Conservation (phyloP, 2,329 filamentous ascomycete genomes). For the Didymella pinodella region DNA sequence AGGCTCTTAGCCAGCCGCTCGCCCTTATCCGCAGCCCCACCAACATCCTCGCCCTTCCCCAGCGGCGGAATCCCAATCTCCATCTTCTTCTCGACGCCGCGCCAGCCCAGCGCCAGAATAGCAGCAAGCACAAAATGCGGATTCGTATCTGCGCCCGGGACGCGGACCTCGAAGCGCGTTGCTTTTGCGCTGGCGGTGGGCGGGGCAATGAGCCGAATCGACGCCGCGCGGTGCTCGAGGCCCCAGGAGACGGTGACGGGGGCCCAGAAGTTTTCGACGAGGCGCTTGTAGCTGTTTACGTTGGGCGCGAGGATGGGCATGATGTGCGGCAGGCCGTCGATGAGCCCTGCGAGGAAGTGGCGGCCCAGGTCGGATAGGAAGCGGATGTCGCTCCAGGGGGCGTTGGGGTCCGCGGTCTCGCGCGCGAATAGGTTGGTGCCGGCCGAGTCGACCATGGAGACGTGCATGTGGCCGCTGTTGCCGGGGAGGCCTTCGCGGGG, state of each 20-base stretch:
- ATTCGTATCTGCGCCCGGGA: slow-evolving; percentile 93
- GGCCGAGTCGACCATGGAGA: slow-evolving; percentile 82
- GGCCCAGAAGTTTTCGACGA: slow-evolving; percentile 99
- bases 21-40: slow-evolving; percentile 74
- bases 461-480: slow-evolving; percentile 95
- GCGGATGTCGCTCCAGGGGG: slow-evolving; percentile 67
- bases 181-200: slow-evolving; percentile 84
- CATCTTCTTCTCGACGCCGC: slow-evolving; percentile 91
- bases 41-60: slow-evolving; percentile 83
- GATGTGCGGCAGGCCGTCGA: slow-evolving; percentile 88
- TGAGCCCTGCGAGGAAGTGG: slow-evolving; percentile 89
- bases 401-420: slow-evolving; percentile 72
- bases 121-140: slow-evolving; percentile 86
- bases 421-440: slow-evolving; percentile 86
- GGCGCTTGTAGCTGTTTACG: slow-evolving; percentile 95
- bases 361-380: slow-evolving; percentile 86
- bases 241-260: slow-evolving; percentile 98
- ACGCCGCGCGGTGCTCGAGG: slow-evolving; percentile 91
- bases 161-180: slow-evolving; percentile 90
- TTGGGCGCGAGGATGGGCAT: slow-evolving; percentile 96
- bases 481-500: slow-evolving; percentile 88
- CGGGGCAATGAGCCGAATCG: slow-evolving; percentile 86
- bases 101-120: slow-evolving; percentile 86
- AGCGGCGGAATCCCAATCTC: slow-evolving; percentile 83
- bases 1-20: slow-evolving; percentile 82